A percentile compares a stretch with the other conserved stretches of the same genome.
Evolutionary conservation across 1,284 basidiomycete species (phyloP).

Genomic region (Hemileia vastatrix): DNA sequence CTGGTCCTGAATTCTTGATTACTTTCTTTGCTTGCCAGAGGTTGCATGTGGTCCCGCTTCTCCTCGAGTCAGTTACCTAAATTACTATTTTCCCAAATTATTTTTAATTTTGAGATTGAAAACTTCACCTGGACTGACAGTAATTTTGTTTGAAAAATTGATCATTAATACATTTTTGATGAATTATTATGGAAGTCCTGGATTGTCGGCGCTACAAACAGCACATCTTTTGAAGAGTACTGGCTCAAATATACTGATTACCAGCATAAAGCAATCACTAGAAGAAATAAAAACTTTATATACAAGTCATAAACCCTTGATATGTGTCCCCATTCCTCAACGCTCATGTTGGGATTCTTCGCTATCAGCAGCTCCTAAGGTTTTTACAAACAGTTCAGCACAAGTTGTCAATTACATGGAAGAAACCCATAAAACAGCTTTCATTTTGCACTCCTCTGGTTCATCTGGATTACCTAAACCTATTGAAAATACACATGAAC

Average conservation of each 20-base stretch:
- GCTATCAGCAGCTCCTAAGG: not conserved
- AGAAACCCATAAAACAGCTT: conserved; percentile 46
- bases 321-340: too few species aligned
- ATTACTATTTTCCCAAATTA: not conserved
- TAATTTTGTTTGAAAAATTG: not conserved
- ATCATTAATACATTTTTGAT: not conserved
- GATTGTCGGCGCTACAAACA: not conserved
- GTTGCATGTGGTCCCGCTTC: conserved; percentile 3
- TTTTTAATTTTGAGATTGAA: not conserved
- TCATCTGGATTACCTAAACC: conserved; percentile 53
- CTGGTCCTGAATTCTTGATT: conserved; percentile 3
- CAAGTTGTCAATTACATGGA: conserved; percentile 10
- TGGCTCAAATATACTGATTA: not conserved
- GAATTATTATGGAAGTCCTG: not conserved
- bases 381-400: not conserved
- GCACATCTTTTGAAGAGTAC: not conserved
- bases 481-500: conserved; percentile 47
- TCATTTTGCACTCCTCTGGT: conserved; percentile 57
- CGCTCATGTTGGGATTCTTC: too few species aligned
- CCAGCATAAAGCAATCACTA: not conserved
- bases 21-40: not conserved
- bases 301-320: not conserved
- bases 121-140: not conserved
- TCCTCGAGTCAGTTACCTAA: not conserved
- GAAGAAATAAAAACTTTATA: too few species aligned